A percentile compares a stretch with the other conserved stretches of the same genome.
phyloP scores from a whole-genome alignment of 2,329 filamentous ascomycete genomes.

The Ophiostoma populinum region DNA sequence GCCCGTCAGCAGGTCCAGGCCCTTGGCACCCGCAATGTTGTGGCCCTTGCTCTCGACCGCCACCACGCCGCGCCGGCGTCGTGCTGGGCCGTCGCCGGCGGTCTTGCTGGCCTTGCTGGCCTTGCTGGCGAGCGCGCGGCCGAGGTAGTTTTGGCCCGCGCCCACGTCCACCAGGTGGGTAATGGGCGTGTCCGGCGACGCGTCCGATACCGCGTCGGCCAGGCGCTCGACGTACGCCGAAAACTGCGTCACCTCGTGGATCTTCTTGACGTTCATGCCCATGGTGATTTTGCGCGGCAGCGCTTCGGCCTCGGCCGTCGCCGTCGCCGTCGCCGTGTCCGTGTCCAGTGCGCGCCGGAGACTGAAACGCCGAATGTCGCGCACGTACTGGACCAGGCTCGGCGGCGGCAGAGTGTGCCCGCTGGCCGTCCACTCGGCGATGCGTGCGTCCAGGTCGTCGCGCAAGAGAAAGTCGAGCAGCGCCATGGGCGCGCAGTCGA shows the following conservation, averaged over 20 bases:
- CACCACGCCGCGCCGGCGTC: constrained; percentile 68
- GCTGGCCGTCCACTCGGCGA: neutral
- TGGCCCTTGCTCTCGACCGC: constrained; percentile 77
- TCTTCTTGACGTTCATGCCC: constrained; percentile 92
- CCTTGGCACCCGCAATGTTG: constrained; percentile 73
- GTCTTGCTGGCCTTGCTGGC: neutral
- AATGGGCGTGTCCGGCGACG: constrained; percentile 37
- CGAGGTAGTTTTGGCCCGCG: constrained; percentile 91
- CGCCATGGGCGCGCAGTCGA: constrained; percentile 51
- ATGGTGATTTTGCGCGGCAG: constrained; percentile 58
- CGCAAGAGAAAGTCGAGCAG: constrained; percentile 69
- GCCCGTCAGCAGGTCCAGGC: constrained; percentile 68
- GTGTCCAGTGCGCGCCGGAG: constrained; percentile 35
- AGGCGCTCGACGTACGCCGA: constrained; percentile 61
- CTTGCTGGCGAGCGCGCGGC: constrained; percentile 59
- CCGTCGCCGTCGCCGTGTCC: constrained; percentile 11
- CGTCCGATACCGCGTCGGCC: constrained; percentile 37
- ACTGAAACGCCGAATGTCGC: constrained; percentile 50
- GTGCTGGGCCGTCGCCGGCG: constrained; percentile 33
- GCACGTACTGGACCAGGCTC: constrained; percentile 55
- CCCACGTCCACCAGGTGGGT: constrained; percentile 92
- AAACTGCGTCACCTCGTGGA: constrained; percentile 84
- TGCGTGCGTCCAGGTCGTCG: constrained; percentile 42
- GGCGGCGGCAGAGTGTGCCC: constrained; percentile 22
- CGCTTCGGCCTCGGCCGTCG: constrained; percentile 22